phyloP scores from a whole-genome alignment of 768 basidiomycete genomes.

The Leccinum rimulosum region DNA sequence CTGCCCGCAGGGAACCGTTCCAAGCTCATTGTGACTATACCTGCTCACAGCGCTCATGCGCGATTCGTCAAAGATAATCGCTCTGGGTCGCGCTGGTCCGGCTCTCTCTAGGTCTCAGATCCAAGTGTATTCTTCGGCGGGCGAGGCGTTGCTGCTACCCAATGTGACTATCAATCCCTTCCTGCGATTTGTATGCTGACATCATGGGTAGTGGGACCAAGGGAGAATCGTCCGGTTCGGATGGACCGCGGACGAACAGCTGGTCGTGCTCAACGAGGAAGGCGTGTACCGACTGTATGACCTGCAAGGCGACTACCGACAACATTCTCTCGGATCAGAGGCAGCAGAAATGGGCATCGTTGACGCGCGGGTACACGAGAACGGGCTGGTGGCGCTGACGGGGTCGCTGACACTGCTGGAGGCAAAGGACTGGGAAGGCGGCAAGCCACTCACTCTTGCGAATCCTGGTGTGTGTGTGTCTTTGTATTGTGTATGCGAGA shows the following conservation, averaged over 20 bases:
- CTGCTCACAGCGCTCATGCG: constrained; percentile 72
- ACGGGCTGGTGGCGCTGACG: constrained; percentile 83
- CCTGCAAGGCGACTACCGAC: constrained; percentile 80
- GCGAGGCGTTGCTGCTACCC: constrained; percentile 63
- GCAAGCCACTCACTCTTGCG: constrained; percentile 58
- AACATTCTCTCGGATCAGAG: constrained; percentile 81
- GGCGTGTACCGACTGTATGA: constrained; percentile 90
- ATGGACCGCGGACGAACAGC: constrained; percentile 78
- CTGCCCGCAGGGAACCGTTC: neutral
- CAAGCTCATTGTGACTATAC: neutral
- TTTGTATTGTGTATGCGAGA: constrained; percentile 3
- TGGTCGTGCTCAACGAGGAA: constrained; percentile 88
- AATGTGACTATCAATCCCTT: constrained; percentile 54
- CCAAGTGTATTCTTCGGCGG: constrained; percentile 83
- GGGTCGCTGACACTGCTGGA: constrained; percentile 75
- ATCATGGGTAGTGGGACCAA: constrained; percentile 98
- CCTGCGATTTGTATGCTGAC: too few relatives aligned
- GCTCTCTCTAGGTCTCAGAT: constrained; percentile 76
- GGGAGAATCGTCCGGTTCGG: constrained; percentile 78
- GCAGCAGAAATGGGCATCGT: constrained; percentile 80
- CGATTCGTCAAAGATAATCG: constrained; percentile 76
- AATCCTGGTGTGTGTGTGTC: constrained; percentile 59
- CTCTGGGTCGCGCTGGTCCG: constrained; percentile 57
- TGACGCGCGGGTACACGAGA: constrained; percentile 83
- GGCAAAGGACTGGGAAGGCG: constrained; percentile 87